phyloP scores from a whole-genome alignment of 2,329 filamentous ascomycete species.

The Fusarium sp. region DNA sequence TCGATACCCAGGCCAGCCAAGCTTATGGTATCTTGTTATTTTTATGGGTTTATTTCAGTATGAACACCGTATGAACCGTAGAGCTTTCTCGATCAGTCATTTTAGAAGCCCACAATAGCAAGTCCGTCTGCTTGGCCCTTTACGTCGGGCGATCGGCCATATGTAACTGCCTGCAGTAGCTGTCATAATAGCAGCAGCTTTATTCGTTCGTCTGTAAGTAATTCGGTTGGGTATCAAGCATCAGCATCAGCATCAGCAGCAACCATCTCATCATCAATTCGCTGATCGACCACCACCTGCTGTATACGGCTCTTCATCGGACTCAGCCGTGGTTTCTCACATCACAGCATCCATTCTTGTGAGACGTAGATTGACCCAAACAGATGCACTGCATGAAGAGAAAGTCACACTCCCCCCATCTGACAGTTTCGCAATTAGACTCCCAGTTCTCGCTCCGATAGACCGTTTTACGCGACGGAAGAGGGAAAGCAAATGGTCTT shows the following conservation, averaged over 20 bases:
- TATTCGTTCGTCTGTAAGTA: background rate
- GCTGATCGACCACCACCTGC: constrained; percentile 28
- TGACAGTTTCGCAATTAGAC: constrained; percentile 10
- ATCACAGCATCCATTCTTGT: constrained; percentile 15
- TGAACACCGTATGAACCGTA: background rate
- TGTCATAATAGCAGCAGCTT: background rate
- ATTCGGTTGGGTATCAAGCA: constrained; percentile 4
- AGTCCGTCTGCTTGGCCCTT: background rate
- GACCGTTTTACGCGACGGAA: background rate
- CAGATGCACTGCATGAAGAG: constrained; percentile 8
- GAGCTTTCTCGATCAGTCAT: background rate
- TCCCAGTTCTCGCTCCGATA: constrained; percentile 1
- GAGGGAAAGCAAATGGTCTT: background rate
- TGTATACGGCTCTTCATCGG: constrained; percentile 20
- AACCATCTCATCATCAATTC: constrained; percentile 22
- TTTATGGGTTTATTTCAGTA: background rate
- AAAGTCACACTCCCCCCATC: background rate
- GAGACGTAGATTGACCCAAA: background rate
- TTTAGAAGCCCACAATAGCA: background rate
- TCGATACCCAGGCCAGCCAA: constrained; percentile 25
- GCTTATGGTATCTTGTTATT: constrained; percentile 2
- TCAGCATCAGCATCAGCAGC: constrained; percentile 7
- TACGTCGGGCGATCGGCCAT: constrained; percentile 28
- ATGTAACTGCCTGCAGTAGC: background rate
- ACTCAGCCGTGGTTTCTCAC: background rate